A percentile compares a stretch with the other conserved stretches of the same genome.
These are phyloP conservation scores for Colletotrichum tamarilloi DNA, from an alignment of 2,329 filamentous ascomycete genomes.

Conservation along the genomic window DNA sequence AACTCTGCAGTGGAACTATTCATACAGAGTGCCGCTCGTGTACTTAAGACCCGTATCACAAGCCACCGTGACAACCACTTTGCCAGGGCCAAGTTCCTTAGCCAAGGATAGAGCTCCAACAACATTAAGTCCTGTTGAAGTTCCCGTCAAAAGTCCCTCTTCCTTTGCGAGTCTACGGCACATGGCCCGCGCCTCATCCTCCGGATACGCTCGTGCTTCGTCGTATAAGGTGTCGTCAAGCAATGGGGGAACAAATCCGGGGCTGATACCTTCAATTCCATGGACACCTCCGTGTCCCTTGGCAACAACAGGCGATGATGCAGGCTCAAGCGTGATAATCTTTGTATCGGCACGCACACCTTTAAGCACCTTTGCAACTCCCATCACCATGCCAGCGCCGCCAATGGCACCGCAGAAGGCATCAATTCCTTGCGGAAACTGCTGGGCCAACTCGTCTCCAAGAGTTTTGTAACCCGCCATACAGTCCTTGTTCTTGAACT, in stretches of 20 bases:
- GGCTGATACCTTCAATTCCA: constrained; percentile 16
- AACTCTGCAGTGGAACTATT: not conserved
- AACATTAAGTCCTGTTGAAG: constrained; percentile 14
- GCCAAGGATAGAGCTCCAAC: constrained; percentile 7
- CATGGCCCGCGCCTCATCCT: constrained; percentile 23
- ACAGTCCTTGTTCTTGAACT: constrained; percentile 33
- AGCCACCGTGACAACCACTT: constrained; percentile 26
- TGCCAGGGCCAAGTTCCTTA: constrained; percentile 21
- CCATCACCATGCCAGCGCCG: constrained; percentile 33
- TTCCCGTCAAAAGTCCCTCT: constrained; percentile 21
- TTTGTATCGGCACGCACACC: not conserved
- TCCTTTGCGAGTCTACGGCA: constrained; percentile 26
- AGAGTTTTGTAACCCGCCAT: constrained; percentile 28
- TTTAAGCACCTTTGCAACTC: constrained; percentile 20
- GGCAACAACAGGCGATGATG: not conserved
- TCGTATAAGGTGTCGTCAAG: constrained; percentile 18
- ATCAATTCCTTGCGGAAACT: constrained; percentile 31
- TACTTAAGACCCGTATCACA: constrained; percentile 31
- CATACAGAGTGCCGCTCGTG: constrained; percentile 1
- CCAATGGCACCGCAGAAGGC: constrained; percentile 34
- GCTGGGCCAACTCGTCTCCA: constrained; percentile 9
- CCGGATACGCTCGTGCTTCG: constrained; percentile 7
- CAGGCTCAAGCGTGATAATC: constrained; percentile 24
- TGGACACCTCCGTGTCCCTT: constrained; percentile 6
- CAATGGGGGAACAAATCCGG: constrained; percentile 13